These are phyloP conservation scores for Diospyros lotus DNA, from an alignment of 148 eudicot species.

Conservation along the genomic window DNA sequence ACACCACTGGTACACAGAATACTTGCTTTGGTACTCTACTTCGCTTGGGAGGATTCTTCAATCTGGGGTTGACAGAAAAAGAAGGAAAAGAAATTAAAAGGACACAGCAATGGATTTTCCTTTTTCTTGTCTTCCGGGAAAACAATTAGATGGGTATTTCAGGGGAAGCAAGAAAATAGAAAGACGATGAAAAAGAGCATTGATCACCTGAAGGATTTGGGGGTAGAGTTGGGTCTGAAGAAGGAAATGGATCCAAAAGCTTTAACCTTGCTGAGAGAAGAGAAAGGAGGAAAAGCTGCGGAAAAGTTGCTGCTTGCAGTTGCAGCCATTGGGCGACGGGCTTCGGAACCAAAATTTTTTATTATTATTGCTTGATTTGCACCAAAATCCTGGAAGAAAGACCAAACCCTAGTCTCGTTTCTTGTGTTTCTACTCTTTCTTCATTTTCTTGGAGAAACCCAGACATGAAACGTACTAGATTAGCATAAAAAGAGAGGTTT, in stretches of 20 bases:
- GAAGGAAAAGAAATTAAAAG: background rate
- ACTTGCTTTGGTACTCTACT: constrained; percentile 11
- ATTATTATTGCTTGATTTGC: background rate
- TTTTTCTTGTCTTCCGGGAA: too few species aligned
- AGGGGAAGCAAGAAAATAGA: background rate
- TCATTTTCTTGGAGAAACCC: too few species aligned
- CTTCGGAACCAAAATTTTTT: background rate
- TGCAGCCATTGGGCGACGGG: constrained; percentile 11
- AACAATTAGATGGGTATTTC: background rate
- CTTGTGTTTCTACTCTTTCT: too few species aligned
- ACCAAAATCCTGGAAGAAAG: too few species aligned
- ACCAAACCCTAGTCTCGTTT: too few species aligned
- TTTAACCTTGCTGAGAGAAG: background rate
- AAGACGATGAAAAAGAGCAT: constrained; percentile 3
- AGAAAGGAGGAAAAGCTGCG: constrained; percentile 17
- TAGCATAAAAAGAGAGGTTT: too few species aligned
- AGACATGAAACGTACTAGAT: too few species aligned
- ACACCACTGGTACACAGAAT: constrained; percentile 19
- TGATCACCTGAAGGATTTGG: constrained; percentile 13
- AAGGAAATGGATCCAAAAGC: constrained; percentile 4
- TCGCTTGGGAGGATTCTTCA: constrained; percentile 20
- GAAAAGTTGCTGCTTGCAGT: constrained; percentile 18
- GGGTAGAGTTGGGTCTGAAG: constrained; percentile 3
- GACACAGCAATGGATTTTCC: too few species aligned
- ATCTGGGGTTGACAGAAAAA: constrained; percentile 18